Evolutionary conservation across 2,329 filamentous ascomycete genomes (phyloP).

Genomic region (Tolypocladium amazonense): DNA sequence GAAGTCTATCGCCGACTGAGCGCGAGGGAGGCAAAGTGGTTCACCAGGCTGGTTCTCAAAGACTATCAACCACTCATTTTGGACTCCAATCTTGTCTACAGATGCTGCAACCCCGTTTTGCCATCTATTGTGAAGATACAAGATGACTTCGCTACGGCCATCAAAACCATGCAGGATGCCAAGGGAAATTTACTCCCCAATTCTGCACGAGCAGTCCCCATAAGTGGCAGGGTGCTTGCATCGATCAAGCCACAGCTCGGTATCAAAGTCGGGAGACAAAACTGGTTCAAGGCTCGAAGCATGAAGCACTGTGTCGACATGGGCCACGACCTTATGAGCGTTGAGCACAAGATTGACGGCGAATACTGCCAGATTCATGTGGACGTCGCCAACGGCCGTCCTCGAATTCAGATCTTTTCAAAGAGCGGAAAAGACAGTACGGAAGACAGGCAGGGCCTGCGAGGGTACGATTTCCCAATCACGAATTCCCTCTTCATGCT

Average conservation of each 20-base stretch:
- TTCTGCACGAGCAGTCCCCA: not conserved
- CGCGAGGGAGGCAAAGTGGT: constrained; percentile 73
- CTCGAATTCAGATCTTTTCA: constrained; percentile 71
- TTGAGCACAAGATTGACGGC: constrained; percentile 77
- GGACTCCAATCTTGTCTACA: constrained; percentile 43
- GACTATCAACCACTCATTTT: constrained; percentile 58
- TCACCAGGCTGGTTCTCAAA: constrained; percentile 71
- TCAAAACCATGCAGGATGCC: constrained; percentile 36
- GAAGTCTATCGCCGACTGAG: constrained; percentile 48
- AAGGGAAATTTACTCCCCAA: constrained; percentile 12
- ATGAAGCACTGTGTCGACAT: constrained; percentile 67
- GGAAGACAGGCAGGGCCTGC: constrained; percentile 51
- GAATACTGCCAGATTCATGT: constrained; percentile 89
- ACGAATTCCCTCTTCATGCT: not conserved
- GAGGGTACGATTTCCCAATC: constrained; percentile 28
- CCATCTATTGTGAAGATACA: constrained; percentile 61
- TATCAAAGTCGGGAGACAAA: constrained; percentile 53
- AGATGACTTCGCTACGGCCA: constrained; percentile 53
- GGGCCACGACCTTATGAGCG: constrained; percentile 50
- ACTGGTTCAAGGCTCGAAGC: constrained; percentile 55
- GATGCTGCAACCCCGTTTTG: constrained; percentile 56
- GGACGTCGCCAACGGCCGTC: constrained; percentile 43
- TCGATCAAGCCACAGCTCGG: constrained; percentile 43
- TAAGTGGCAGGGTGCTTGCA: constrained; percentile 12
- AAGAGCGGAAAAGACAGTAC: constrained; percentile 91